These are phyloP conservation scores for Trapa bicornis DNA, from an alignment of 345 rosid species.

Conservation along the genomic window DNA sequence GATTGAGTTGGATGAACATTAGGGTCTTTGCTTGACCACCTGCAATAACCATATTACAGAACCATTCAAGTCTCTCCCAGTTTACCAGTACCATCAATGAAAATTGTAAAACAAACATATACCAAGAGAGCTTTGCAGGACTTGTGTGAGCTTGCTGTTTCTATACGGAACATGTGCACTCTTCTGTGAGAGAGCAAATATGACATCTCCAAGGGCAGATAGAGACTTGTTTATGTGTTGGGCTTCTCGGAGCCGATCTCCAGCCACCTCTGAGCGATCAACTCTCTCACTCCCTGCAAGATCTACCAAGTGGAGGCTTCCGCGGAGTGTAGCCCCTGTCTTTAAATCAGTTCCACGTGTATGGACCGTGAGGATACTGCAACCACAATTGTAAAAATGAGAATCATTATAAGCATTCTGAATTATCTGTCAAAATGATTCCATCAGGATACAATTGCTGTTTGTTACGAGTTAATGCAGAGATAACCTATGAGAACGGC, in stretches of 20 bases:
- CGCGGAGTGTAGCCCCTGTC: conserved; percentile 37
- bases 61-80: not conserved
- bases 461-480: no score
- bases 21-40: conserved; percentile 97
- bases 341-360: conserved; percentile 69
- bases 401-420: not conserved
- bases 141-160: conserved; percentile 97
- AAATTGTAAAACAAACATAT: not conserved
- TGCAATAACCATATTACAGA: conserved; percentile 11
- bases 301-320: conserved; percentile 89
- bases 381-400: no score
- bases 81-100: not conserved
- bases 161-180: conserved; percentile 81
- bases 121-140: conserved; percentile 87
- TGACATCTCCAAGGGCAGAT: conserved; percentile 90
- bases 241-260: conserved; percentile 82
- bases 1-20: conserved; percentile 96
- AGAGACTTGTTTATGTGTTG: conserved; percentile 95
- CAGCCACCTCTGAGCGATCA: conserved; percentile 85
- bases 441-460: no score
- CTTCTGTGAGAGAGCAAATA: conserved; percentile 81
- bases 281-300: conserved; percentile 98
- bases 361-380: conserved; percentile 76
- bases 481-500: conserved; percentile 81
- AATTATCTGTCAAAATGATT: no score